Conservation (phyloP, 169 alveolate species). For the Plasmodium ovale region DNA sequence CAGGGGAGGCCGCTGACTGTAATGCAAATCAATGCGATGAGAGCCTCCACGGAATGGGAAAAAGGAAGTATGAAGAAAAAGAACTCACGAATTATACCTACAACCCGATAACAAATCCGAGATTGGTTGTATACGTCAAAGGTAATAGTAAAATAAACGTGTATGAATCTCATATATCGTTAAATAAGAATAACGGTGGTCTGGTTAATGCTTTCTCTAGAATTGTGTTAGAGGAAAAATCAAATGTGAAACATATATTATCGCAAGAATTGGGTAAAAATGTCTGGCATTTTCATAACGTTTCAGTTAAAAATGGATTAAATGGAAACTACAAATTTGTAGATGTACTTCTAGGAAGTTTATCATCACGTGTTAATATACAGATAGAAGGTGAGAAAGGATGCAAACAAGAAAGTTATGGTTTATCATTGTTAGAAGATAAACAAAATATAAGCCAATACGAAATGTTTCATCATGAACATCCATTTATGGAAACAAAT, state of each 20-base stretch:
- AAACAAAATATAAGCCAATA: constrained; percentile 74
- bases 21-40: not conserved
- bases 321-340: constrained; percentile 65
- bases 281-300: constrained; percentile 78
- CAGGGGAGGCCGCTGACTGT: not conserved
- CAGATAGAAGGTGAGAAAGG: constrained; percentile 77
- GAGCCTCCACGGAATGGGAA: not conserved
- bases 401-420: constrained; percentile 68
- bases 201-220: constrained; percentile 81
- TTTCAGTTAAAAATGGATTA: constrained; percentile 77
- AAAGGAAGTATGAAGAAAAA: constrained; percentile 12
- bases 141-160: constrained; percentile 75
- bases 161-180: constrained; percentile 78
- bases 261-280: constrained; percentile 79
- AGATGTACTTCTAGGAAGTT: constrained; percentile 77
- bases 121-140: constrained; percentile 77
- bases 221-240: constrained; percentile 73
- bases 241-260: constrained; percentile 77
- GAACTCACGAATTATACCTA: constrained; percentile 28
- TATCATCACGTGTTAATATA: constrained; percentile 75
- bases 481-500: constrained; percentile 76
- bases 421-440: constrained; percentile 51
- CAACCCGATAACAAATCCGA: constrained; percentile 75
- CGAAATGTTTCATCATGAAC: constrained; percentile 82
- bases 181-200: constrained; percentile 68